Evolutionary conservation across 306 rosid species (phyloP).

Genomic region (Prinsepia uniflora): DNA sequence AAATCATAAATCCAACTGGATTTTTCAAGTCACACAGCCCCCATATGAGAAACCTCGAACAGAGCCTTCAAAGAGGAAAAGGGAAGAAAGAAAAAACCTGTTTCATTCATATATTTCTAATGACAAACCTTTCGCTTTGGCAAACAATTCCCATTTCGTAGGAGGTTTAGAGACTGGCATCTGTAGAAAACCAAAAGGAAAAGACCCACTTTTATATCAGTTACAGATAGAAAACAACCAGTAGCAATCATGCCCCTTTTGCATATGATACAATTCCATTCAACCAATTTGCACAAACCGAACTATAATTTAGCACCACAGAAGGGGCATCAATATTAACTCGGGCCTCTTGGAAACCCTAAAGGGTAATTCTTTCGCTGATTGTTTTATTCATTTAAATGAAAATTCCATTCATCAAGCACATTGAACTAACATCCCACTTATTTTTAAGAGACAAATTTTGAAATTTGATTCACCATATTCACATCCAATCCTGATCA

Average conservation of each 20-base stretch:
- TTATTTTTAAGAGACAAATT: background rate
- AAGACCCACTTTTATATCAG: background rate
- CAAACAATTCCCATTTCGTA: slow-evolving; percentile 86
- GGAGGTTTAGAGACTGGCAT: slow-evolving; percentile 83
- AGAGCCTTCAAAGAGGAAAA: background rate
- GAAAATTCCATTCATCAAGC: background rate
- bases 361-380: background rate
- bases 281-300: background rate
- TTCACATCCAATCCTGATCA: background rate
- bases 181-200: slow-evolving; percentile 35
- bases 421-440: background rate
- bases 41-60: background rate
- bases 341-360: background rate
- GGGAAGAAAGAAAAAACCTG: background rate
- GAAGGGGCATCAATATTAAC: background rate
- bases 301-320: background rate
- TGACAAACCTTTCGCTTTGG: slow-evolving; percentile 67
- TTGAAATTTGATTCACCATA: background rate
- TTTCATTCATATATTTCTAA: background rate
- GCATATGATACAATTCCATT: background rate
- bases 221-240: background rate
- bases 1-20: background rate
- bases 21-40: background rate
- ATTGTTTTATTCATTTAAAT: no score
- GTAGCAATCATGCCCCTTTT: background rate